Evolutionary conservation across 1,139 yeast genomes (phyloP).

Genomic region (Pichia sp.): DNA sequence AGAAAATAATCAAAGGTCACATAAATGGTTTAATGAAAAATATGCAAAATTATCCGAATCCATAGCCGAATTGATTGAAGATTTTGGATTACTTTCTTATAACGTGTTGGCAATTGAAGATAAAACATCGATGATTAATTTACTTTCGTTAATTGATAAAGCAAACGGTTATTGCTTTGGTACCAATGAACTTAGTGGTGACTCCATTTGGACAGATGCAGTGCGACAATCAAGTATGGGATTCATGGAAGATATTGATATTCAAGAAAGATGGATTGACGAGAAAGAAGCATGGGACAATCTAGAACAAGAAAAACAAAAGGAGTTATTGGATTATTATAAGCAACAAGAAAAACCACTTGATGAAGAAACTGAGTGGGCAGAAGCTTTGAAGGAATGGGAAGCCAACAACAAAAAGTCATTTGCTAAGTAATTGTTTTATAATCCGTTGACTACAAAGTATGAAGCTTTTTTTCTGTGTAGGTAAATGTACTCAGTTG

Average conservation of each 20-base stretch:
- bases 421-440: constrained; percentile 11
- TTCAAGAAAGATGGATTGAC: constrained; percentile 96
- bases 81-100: constrained; percentile 79
- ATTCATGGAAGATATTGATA: constrained; percentile 45
- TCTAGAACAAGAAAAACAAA: constrained; percentile 41
- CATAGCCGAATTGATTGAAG: constrained; percentile 78
- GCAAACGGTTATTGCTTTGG: constrained; percentile 95
- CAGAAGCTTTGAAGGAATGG: constrained; percentile 56
- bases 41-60: constrained; percentile 67
- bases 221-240: constrained; percentile 56
- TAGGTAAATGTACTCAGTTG: too few species aligned
- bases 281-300: constrained; percentile 69
- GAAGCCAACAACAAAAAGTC: constrained; percentile 32
- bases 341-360: constrained; percentile 19
- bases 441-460: too few species aligned
- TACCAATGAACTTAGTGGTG: constrained; percentile 88
- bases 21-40: constrained; percentile 26
- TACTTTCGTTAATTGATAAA: constrained; percentile 72
- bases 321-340: constrained; percentile 24
- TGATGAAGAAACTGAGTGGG: constrained; percentile 68
- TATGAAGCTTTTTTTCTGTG: too few species aligned
- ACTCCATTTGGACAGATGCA: constrained; percentile 93
- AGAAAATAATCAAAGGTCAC: constrained; percentile 40
- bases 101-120: constrained; percentile 90
- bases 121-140: constrained; percentile 79